These are phyloP conservation scores for Bacterosira constricta DNA, from an alignment of 108 stramenopile species.

Conservation along the genomic window DNA sequence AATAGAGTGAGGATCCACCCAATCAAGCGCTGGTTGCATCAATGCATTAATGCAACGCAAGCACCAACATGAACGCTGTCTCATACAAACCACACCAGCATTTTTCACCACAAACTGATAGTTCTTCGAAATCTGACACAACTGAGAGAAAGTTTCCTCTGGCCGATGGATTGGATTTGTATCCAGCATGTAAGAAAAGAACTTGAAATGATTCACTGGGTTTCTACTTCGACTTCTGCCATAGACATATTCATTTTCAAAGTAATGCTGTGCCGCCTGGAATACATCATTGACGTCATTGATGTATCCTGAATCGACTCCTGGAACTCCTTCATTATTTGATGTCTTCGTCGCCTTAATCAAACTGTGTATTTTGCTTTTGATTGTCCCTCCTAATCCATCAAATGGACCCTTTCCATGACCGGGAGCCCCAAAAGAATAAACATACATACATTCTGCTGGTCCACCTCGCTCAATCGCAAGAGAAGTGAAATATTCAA, in stretches of 20 bases:
- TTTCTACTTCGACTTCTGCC: neutral
- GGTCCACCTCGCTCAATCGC: neutral
- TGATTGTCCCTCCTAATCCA: neutral
- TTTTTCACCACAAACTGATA: slow-evolving; percentile 2
- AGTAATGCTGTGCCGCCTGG: slow-evolving; percentile 1
- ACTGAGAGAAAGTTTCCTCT: neutral
- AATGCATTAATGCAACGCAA: no score
- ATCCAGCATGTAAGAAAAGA: slow-evolving; percentile 1
- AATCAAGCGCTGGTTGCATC: no score
- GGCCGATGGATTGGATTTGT: neutral
- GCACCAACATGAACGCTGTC: slow-evolving; percentile 10
- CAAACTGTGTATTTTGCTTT: slow-evolving; percentile 6
- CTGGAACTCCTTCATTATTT: neutral
- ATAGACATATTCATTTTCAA: no score
- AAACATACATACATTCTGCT: neutral
- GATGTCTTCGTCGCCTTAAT: neutral
- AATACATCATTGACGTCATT: slow-evolving; percentile 3
- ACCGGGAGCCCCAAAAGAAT: slow-evolving; percentile 9
- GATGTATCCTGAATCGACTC: neutral
- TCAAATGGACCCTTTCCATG: slow-evolving; percentile 12
- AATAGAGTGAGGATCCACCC: no score
- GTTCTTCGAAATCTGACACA: neutral
- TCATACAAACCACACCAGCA: neutral
- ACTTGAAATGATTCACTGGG: neutral
- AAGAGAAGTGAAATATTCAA: neutral